These are phyloP conservation scores for Linum tenue DNA, from an alignment of 345 rosid genomes.

Conservation along the genomic window DNA sequence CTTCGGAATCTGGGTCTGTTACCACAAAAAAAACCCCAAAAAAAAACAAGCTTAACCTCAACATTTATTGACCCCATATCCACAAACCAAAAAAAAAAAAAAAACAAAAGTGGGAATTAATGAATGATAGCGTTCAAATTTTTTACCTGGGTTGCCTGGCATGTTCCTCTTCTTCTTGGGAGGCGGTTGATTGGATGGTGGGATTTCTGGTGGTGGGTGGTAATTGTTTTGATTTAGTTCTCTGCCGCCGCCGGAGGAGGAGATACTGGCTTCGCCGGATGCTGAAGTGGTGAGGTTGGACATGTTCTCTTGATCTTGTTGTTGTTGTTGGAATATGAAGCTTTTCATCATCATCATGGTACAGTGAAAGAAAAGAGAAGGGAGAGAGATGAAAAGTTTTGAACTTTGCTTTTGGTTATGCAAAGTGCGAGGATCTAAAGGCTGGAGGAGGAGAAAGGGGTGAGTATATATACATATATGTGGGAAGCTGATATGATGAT, in stretches of 20 bases:
- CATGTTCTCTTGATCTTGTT: constrained; percentile 48
- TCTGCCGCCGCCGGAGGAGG: constrained; percentile 55
- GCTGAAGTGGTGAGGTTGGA: constrained; percentile 75
- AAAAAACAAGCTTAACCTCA: background rate
- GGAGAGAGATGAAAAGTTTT: constrained; percentile 4
- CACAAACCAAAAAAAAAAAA: too few relatives aligned
- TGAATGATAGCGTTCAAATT: too few relatives aligned
- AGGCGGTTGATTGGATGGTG: constrained; percentile 36
- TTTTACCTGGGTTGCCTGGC: constrained; percentile 88
- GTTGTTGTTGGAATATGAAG: constrained; percentile 36
- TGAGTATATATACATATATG: background rate
- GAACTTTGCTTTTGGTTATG: too few relatives aligned
- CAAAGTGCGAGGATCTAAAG: too few relatives aligned
- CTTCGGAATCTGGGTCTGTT: constrained; percentile 81
- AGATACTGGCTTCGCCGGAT: constrained; percentile 68
- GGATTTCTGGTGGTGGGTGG: constrained; percentile 21
- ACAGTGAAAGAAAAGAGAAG: constrained; percentile 12
- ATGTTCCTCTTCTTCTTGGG: constrained; percentile 67
- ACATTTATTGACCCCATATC: background rate
- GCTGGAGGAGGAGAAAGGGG: background rate
- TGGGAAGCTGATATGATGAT: background rate
- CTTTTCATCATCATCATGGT: constrained; percentile 37
- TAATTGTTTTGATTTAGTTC: constrained; percentile 29
- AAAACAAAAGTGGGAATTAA: too few relatives aligned
- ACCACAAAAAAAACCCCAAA: background rate